Conservation (phyloP, 352 stramenopile species). For the Pythium rhizo-oryzae region DNA sequence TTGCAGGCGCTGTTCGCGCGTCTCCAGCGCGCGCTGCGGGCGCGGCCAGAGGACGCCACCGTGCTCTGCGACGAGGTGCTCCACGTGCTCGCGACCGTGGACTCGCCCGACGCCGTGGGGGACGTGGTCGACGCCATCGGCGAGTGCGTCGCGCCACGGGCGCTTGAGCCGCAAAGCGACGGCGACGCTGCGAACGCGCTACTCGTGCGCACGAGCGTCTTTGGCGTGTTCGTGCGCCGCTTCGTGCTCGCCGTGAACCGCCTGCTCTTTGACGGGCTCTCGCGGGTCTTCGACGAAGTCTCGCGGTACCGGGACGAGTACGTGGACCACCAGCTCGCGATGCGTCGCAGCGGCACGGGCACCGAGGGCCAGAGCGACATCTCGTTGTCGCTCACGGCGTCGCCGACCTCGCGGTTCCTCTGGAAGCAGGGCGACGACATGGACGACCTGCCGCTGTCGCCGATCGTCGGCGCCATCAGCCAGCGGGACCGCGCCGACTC, state of each 20-base stretch:
- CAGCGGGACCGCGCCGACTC: constrained; percentile 10
- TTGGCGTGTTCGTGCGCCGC: constrained; percentile 71
- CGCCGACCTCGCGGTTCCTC: constrained; percentile 28
- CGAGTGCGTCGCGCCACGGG: constrained; percentile 57
- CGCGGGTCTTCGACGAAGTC: constrained; percentile 66
- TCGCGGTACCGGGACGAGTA: constrained; percentile 49
- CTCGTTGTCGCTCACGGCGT: constrained; percentile 28
- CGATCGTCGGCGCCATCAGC: constrained; percentile 20
- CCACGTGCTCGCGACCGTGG: constrained; percentile 50
- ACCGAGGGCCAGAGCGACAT: constrained; percentile 17
- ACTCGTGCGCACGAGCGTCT: constrained; percentile 53
- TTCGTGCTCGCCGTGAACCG: constrained; percentile 66
- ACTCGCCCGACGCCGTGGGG: constrained; percentile 64
- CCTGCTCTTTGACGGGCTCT: constrained; percentile 73
- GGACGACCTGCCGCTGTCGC: constrained; percentile 30
- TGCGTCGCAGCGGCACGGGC: background rate
- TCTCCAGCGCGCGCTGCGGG: constrained; percentile 40
- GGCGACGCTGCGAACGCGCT: constrained; percentile 50
- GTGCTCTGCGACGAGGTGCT: constrained; percentile 54
- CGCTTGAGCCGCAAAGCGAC: constrained; percentile 38
- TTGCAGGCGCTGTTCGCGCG: constrained; percentile 49
- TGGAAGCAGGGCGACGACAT: constrained; percentile 26
- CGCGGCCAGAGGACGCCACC: constrained; percentile 40
- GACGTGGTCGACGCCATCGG: constrained; percentile 68
- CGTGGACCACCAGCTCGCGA: constrained; percentile 29